Base-by-base conservation (phyloP, 257 asterid genomes). In the Solanum piurae region DNA sequence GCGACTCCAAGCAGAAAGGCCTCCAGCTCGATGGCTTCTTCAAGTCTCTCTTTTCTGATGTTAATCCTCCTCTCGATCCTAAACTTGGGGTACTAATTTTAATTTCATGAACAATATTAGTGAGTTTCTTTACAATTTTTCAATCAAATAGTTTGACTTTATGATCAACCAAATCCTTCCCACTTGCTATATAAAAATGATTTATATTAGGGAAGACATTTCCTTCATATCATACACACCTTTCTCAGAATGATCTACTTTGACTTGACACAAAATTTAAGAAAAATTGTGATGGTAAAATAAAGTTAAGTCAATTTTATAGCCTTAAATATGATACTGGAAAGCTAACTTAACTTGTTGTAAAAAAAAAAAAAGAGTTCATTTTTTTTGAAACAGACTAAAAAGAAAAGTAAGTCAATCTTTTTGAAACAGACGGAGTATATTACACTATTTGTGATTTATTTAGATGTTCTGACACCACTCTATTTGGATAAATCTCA, bases 1-100 rank as follows among this genome's bases (percentile, higher is more conserved):
- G 88, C 44, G 94, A 91, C 86, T 91, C 93, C 37, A 88, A 89
- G 86, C 68, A 92, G 44, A 89, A 87, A 74, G 94, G 92, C 14
- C 86, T 94, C 62, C 55, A 91, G 87, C 88, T 91, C 44, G 92
- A 93, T 20, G 90, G 85, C 23, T 94, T 95, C 84, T 94, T 95
- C 58, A 91, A 90, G 88, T 94, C 87, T 86, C 90, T 95, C 88
- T 88, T 94, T 64, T 93, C 91, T 62, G 94, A 93, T 87, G 74
- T 44, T 44, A 95, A 95, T 90, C 93, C 94, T 84, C 96, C 98
- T 49, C 87, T 91, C 36, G 76, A 93, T 87, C 91, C 94, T 27
- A 90, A 91, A 38, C 89, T 88, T 13, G 90, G 94, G 96, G 98
- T 95, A 92, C 89, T 77, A 44, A 79, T 79, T 79, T 20, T 79